Evolutionary conservation across 179 eudicot genomes (phyloP).

Genomic region (Gypsophila paniculata): DNA sequence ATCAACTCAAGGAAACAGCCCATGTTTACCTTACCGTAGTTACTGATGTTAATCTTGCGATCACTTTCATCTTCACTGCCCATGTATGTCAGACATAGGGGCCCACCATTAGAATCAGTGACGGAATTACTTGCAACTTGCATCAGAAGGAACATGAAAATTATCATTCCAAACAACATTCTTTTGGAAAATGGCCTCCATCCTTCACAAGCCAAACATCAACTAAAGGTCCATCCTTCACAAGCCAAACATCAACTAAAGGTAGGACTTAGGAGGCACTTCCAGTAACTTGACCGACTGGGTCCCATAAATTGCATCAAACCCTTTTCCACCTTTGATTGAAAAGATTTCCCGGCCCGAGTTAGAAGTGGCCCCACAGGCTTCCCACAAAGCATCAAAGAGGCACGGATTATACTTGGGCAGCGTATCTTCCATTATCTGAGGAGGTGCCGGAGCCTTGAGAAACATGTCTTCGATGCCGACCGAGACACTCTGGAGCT

Average conservation of each 20-base stretch:
- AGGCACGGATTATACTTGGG: conserved; percentile 52
- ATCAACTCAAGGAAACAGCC: conserved; percentile 72
- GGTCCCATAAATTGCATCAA: conserved; percentile 70
- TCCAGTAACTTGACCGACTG: conserved; percentile 87
- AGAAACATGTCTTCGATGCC: conserved; percentile 99
- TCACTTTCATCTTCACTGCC: conserved; percentile 49
- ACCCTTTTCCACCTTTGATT: conserved; percentile 74
- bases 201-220: conserved; percentile 57
- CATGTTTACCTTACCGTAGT: conserved; percentile 52
- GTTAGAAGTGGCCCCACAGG: conserved; percentile 67
- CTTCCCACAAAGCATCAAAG: conserved; percentile 93
- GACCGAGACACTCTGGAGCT: conserved; percentile 58
- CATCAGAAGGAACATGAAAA: conserved; percentile 35
- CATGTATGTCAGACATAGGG: conserved; percentile 62
- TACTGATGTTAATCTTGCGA: conserved; percentile 21
- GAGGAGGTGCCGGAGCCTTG: conserved; percentile 49
- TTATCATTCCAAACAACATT: conserved; percentile 49
- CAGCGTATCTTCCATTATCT: conserved; percentile 36
- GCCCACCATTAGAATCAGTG: conserved; percentile 36
- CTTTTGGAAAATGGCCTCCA: conserved; percentile 52
- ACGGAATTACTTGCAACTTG: conserved; percentile 25
- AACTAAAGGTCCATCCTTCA: conserved; percentile 61
- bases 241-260: conserved; percentile 53
- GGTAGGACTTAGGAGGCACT: conserved; percentile 63
- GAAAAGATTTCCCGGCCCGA: conserved; percentile 75